phyloP scores from a whole-genome alignment of 306 rosid species.

The Ochetophila trinervis region DNA sequence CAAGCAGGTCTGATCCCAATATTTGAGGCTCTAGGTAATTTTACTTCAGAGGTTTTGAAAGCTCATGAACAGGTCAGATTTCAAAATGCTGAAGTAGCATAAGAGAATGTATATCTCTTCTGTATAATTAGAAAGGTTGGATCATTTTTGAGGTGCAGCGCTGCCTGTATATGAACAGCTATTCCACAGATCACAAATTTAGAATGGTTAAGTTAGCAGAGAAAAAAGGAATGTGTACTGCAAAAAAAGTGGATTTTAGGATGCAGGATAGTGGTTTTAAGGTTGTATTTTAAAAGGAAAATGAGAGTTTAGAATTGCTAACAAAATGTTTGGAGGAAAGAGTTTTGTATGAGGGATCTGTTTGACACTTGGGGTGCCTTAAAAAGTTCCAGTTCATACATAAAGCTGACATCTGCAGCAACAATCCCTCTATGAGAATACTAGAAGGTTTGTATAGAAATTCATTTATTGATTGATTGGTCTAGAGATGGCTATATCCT shows the following conservation, averaged over 20 bases:
- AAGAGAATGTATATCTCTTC: background rate
- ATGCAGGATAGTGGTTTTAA: constrained; percentile 24
- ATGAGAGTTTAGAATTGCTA: constrained; percentile 12
- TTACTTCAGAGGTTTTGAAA: constrained; percentile 73
- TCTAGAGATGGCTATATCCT: constrained; percentile 35
- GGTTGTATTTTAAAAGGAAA: constrained; percentile 11
- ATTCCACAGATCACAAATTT: constrained; percentile 15
- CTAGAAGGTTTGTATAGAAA: constrained; percentile 52
- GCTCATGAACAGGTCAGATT: constrained; percentile 88
- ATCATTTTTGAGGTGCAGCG: background rate
- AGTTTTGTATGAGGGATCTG: background rate
- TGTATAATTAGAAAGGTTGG: constrained; percentile 12
- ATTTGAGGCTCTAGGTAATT: constrained; percentile 73
- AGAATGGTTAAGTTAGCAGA: constrained; percentile 27
- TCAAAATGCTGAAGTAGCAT: constrained; percentile 28
- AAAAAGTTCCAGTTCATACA: constrained; percentile 13
- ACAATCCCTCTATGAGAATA: constrained; percentile 29
- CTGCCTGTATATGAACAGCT: constrained; percentile 19
- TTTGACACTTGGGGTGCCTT: constrained; percentile 19
- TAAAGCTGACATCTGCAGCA: constrained; percentile 32
- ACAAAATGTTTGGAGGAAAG: constrained; percentile 4
- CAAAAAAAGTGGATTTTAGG: constrained; percentile 24
- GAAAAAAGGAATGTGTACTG: constrained; percentile 10
- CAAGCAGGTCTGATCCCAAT: constrained; percentile 86
- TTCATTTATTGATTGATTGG: constrained; percentile 66